Conservation (phyloP, 805 yeast genomes). For the Cyberlindnera suaveolens region DNA sequence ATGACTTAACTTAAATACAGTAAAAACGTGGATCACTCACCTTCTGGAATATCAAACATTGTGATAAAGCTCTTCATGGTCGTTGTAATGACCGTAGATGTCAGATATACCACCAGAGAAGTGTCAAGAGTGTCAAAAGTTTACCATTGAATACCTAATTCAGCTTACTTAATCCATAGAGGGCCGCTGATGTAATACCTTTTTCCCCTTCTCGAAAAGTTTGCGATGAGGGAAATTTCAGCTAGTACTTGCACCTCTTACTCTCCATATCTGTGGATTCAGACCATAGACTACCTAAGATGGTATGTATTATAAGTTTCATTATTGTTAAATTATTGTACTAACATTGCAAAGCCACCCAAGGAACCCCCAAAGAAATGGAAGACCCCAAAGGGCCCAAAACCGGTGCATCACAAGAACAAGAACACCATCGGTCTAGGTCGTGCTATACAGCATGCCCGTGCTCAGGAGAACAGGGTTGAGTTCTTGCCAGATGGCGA, state of each 20-base stretch:
- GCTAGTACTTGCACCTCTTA: not conserved
- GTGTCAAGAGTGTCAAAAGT: too few relatives aligned
- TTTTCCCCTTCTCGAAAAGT: not conserved
- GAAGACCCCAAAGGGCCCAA: slow-evolving; percentile 91
- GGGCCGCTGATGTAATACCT: too few relatives aligned
- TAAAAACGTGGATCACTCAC: not conserved
- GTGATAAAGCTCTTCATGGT: not conserved
- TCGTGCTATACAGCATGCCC: slow-evolving; percentile 69
- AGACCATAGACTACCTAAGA: not conserved
- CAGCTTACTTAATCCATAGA: too few relatives aligned
- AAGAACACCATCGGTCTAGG: slow-evolving; percentile 85
- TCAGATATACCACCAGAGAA: too few relatives aligned
- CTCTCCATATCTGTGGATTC: too few relatives aligned
- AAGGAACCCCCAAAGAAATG: slow-evolving; percentile 58
- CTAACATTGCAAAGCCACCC: slow-evolving; percentile 24
- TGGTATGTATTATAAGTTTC: not conserved
- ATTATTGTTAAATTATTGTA: not conserved
- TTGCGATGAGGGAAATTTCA: slow-evolving; percentile 1
- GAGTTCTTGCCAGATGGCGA: slow-evolving; percentile 80
- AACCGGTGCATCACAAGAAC: slow-evolving; percentile 78
- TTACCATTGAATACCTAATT: too few relatives aligned
- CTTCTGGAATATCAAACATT: slow-evolving; percentile 1
- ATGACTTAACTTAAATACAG: too few relatives aligned
- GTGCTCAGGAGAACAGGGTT: slow-evolving; percentile 62
- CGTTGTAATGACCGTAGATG: too few relatives aligned